Conservation (phyloP, 805 yeast species). For the Sugiyamaella lignohabitans region DNA sequence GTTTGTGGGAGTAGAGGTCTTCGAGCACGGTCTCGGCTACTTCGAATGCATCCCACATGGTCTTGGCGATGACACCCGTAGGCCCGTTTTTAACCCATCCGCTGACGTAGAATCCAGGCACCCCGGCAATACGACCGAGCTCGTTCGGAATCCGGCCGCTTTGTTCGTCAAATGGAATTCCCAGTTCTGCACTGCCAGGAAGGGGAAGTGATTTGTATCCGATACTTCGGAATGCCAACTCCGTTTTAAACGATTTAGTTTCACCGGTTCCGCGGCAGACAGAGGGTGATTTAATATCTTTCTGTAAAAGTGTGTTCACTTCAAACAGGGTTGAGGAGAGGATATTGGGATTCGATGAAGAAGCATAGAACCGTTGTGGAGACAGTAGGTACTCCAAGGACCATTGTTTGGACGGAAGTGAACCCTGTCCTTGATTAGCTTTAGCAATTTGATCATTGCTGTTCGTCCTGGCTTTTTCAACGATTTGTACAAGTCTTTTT, state of each 20-base stretch:
- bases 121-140: conserved; percentile 37
- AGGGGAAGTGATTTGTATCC: conserved; percentile 74
- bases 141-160: conserved; percentile 43
- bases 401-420: conserved; percentile 59
- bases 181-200: conserved; percentile 47
- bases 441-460: conserved; percentile 53
- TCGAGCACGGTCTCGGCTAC: conserved; percentile 60
- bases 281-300: conserved; percentile 33
- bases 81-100: conserved; percentile 93
- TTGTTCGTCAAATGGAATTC: conserved; percentile 41
- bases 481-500: conserved; percentile 59
- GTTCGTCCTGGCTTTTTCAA: conserved; percentile 44
- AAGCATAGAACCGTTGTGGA: conserved; percentile 48
- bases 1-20: conserved; percentile 41
- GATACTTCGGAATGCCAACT: conserved; percentile 69
- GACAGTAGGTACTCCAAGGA: conserved; percentile 58
- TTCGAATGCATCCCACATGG: conserved; percentile 76
- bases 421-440: conserved; percentile 53
- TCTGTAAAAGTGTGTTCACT: conserved; percentile 41
- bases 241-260: conserved; percentile 36
- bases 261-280: conserved; percentile 36
- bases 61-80: conserved; percentile 82
- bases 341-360: conserved; percentile 31
- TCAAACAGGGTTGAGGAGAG: conserved; percentile 45
- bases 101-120: conserved; percentile 57